phyloP scores from a whole-genome alignment of 2,329 filamentous ascomycete genomes.

The Trichoderma guizhouense region DNA sequence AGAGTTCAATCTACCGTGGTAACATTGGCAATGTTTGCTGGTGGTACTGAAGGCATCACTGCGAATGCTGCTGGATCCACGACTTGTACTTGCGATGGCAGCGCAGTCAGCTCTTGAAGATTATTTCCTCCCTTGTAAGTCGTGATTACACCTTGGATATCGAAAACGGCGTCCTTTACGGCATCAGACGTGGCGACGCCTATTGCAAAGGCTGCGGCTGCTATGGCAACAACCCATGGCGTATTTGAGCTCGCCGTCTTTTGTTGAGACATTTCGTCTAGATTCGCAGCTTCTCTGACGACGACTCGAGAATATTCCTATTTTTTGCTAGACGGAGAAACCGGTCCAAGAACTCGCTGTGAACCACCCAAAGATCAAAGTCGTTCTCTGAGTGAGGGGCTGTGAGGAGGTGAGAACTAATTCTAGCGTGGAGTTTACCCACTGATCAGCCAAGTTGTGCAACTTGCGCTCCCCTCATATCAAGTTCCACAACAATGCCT shows the following conservation, averaged over 20 bases:
- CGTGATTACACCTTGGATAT: background rate
- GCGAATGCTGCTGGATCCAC: slow-evolving; percentile 11
- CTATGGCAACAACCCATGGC: background rate
- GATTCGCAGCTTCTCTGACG: background rate
- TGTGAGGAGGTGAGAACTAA: background rate
- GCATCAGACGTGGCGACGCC: slow-evolving; percentile 10
- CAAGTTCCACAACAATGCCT: background rate
- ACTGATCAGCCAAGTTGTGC: background rate
- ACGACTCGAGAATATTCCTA: background rate
- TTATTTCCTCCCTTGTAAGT: background rate
- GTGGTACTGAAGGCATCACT: slow-evolving; percentile 7
- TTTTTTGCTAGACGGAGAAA: too few species aligned
- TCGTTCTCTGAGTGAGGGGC: background rate
- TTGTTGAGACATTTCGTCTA: background rate
- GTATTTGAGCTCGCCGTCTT: background rate
- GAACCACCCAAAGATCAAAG: background rate
- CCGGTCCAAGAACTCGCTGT: background rate
- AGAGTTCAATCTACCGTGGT: background rate
- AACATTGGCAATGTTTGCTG: slow-evolving; percentile 10
- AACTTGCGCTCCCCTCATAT: background rate
- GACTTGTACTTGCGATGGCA: slow-evolving; percentile 16
- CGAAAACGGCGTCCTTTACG: background rate
- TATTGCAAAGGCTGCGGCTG: slow-evolving; percentile 10
- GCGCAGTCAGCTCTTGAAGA: background rate
- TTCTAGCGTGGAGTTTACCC: background rate